phyloP scores from a whole-genome alignment of 1,139 yeast genomes.

The Suhomyces bribrorum region DNA sequence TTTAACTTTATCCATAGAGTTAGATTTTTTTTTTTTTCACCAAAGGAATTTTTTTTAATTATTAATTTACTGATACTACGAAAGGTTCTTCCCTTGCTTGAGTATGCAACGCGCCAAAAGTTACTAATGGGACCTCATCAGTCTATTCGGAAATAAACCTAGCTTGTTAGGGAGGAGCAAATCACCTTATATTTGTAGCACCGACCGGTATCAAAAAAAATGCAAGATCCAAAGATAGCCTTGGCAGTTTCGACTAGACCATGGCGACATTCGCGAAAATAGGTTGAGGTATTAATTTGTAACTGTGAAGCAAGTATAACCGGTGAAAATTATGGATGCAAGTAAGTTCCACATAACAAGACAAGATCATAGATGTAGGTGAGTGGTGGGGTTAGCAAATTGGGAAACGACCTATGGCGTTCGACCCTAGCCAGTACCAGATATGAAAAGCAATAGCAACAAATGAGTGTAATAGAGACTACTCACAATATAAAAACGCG shows the following conservation, averaged over 20 bases:
- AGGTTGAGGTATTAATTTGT: background rate
- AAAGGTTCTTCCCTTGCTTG: background rate
- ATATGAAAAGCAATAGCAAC: too few species aligned
- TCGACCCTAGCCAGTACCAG: too few species aligned
- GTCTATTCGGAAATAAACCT: background rate
- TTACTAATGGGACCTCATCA: background rate
- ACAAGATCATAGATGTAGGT: too few species aligned
- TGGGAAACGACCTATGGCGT: too few species aligned
- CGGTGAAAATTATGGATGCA: background rate
- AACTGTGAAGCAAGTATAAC: background rate
- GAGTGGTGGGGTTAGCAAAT: too few species aligned
- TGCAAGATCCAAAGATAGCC: constrained; percentile 6
- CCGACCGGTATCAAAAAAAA: background rate
- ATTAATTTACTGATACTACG: too few species aligned
- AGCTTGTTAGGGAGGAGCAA: background rate
- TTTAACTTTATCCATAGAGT: background rate
- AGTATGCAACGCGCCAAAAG: background rate
- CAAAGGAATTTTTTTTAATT: too few species aligned
- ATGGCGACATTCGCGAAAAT: constrained; percentile 5
- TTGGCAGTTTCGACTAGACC: constrained; percentile 5
- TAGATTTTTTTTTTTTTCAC: too few species aligned
- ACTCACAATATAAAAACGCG: too few species aligned
- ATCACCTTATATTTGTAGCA: background rate
- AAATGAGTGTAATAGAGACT: too few species aligned
- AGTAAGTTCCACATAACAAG: background rate